These are phyloP conservation scores for Periglandula ipomoeae DNA, from an alignment of 2,329 filamentous ascomycete species.

Conservation along the genomic window DNA sequence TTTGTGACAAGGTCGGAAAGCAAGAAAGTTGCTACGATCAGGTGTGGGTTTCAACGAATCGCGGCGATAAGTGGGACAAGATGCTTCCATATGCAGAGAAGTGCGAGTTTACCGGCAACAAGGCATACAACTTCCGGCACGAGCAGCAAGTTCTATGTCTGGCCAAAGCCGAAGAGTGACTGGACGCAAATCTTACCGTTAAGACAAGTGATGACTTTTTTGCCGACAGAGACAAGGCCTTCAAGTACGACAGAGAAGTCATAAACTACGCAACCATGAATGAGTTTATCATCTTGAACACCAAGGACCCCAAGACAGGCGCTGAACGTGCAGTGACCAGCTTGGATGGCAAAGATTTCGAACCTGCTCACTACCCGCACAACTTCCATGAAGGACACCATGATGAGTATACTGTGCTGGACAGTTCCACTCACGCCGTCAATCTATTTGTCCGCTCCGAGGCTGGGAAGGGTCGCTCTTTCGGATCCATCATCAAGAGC, in stretches of 20 bases:
- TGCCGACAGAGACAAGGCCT: slow-evolving; percentile 42
- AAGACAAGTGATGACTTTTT: slow-evolving; percentile 76
- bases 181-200: slow-evolving; percentile 56
- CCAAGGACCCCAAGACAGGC: slow-evolving; percentile 56
- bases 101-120: slow-evolving; percentile 76
- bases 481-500: slow-evolving; percentile 89
- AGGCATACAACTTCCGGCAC: slow-evolving; percentile 43
- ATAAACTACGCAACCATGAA: slow-evolving; percentile 89
- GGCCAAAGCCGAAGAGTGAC: slow-evolving; percentile 44
- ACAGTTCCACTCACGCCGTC: slow-evolving; percentile 88
- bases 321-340: slow-evolving; percentile 72
- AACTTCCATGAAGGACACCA: slow-evolving; percentile 74
- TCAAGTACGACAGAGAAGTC: slow-evolving; percentile 46
- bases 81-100: slow-evolving; percentile 65
- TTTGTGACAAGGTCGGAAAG: slow-evolving; percentile 48
- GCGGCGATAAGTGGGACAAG: slow-evolving; percentile 70
- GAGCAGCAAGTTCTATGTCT: slow-evolving; percentile 52
- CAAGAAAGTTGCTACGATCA: slow-evolving; percentile 57
- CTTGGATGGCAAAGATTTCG: slow-evolving; percentile 75
- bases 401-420: slow-evolving; percentile 82
- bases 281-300: slow-evolving; percentile 89
- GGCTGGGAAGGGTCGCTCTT: slow-evolving; percentile 52
- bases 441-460: slow-evolving; percentile 88
- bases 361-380: slow-evolving; percentile 73
- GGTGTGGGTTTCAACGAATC: slow-evolving; percentile 70